phyloP scores from a whole-genome alignment of 495 filamentous ascomycete species.

The Rhypophila decipiens region DNA sequence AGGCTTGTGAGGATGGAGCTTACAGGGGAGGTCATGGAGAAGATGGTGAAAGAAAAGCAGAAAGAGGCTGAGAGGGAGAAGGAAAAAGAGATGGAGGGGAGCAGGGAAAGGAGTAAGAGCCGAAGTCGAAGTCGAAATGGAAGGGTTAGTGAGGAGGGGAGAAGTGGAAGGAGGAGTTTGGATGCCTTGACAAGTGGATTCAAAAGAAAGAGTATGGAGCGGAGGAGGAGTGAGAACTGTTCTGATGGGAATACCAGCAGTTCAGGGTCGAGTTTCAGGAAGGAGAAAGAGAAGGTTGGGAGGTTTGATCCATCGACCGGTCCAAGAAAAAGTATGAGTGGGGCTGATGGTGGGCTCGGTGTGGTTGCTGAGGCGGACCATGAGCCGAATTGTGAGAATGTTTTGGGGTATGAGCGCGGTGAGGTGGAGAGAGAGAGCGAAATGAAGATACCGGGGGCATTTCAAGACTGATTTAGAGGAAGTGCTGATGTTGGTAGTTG shows the following conservation, averaged over 20 bases:
- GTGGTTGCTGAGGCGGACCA: background rate
- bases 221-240: background rate
- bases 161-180: background rate
- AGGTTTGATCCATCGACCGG: too few species aligned
- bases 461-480: background rate
- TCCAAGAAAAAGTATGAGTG: too few species aligned
- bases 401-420: background rate
- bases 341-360: background rate
- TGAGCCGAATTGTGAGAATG: background rate
- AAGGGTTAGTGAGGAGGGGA: background rate
- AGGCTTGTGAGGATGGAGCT: conserved; percentile 65
- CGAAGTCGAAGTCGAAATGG: background rate
- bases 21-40: conserved; percentile 65
- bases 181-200: background rate
- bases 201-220: background rate
- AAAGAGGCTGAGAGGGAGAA: conserved; percentile 15
- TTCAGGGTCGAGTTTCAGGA: background rate
- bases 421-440: background rate
- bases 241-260: background rate
- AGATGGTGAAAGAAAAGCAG: conserved; percentile 57
- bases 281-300: background rate
- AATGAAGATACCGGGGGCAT: background rate
- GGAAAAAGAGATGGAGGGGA: conserved; percentile 1
- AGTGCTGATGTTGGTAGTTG: too few species aligned
- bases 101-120: background rate